Evolutionary conservation across 169 alveolate species (phyloP), one percentile per base, ranked within the genome.

Genomic region (Plasmodium chabaudi): DNA sequence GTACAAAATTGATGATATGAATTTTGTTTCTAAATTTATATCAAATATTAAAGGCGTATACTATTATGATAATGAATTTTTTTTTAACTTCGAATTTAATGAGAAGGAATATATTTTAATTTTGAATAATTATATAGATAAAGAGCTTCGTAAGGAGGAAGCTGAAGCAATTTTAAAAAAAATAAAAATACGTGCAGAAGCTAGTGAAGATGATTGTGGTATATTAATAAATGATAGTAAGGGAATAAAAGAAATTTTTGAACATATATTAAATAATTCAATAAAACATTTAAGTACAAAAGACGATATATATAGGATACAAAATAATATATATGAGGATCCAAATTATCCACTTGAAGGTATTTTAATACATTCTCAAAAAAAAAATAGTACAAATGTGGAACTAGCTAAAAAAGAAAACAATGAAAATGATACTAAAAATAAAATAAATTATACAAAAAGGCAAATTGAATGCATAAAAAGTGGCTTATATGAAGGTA

Each of bases 401-500:
- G 64, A 64, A 10, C 17, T 88, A 10, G 82, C 27, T 65, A 74
- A 88, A 49, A 73, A 17, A 53, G 69, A 70, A 64, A 69, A 53
- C 55, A 60, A 67, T 44, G 67, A 63, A 44, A 59, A 55, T 71
- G 56, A 56, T 39, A 69, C 39, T 27, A 88, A 59, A 23, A 92
- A 91, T 49, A 91, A 75, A 68, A 87, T 95, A 79, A 89, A 90
- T 88, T 96, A 86, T 74, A 95, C 97, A 34, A 91, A 92, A 59
- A 88, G 94, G 44, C 97, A 96, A 94, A 92, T 95, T n/a, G 96
- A 95, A 68, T 95, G 98, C 9, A 95, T 97, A 68, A 89, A 95
- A 21, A 93, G 97, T 64, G 99, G 98, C 7, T 93, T 97, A 74
- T 93, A 95, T 88, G 95, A 93, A 46, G 99, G 98, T 1, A 65